Percentiles rank a stretch among this genome's conserved stretches.
phyloP scores from a whole-genome alignment of 2,329 filamentous ascomycete species.

The Talaromyces pinophilus region DNA sequence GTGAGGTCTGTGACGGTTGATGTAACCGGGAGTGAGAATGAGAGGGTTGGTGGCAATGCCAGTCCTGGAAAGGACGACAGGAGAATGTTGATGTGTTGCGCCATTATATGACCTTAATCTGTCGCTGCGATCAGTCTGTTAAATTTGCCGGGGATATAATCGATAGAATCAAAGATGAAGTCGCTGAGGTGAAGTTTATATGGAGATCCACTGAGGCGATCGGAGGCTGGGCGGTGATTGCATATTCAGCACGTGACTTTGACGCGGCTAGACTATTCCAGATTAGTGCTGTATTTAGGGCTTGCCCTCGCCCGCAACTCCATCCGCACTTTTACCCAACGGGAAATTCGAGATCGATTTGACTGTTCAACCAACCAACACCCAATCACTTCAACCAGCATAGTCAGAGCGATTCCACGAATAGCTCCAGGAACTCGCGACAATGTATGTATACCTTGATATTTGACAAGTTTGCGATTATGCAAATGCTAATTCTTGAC shows the following conservation, averaged over 20 bases:
- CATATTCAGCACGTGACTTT: conserved; percentile 9
- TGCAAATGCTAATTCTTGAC: conserved; percentile 19
- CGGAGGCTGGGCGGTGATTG: neutral
- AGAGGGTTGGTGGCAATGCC: conserved; percentile 77
- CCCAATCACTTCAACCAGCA: conserved; percentile 31
- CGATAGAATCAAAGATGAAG: neutral
- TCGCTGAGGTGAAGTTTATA: neutral
- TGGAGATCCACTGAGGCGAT: conserved; percentile 13
- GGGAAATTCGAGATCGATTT: conserved; percentile 29
- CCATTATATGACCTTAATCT: conserved; percentile 48
- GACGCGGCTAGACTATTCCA: neutral
- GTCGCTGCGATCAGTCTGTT: neutral
- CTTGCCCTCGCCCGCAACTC: conserved; percentile 23
- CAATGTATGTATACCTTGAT: conserved; percentile 43
- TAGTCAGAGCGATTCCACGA: conserved; percentile 58
- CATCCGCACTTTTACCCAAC: conserved; percentile 38
- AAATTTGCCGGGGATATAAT: neutral
- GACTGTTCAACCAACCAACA: conserved; percentile 38
- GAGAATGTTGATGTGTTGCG: conserved; percentile 72
- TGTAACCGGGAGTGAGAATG: conserved; percentile 68
- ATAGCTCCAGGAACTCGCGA: conserved; percentile 56
- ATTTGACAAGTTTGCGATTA: neutral
- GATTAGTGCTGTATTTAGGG: conserved; percentile 21
- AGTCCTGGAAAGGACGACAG: conserved; percentile 82
- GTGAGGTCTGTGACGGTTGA: conserved; percentile 69